Base-by-base conservation (phyloP, 1,284 basidiomycete genomes). In the Meripilus lineatus region DNA sequence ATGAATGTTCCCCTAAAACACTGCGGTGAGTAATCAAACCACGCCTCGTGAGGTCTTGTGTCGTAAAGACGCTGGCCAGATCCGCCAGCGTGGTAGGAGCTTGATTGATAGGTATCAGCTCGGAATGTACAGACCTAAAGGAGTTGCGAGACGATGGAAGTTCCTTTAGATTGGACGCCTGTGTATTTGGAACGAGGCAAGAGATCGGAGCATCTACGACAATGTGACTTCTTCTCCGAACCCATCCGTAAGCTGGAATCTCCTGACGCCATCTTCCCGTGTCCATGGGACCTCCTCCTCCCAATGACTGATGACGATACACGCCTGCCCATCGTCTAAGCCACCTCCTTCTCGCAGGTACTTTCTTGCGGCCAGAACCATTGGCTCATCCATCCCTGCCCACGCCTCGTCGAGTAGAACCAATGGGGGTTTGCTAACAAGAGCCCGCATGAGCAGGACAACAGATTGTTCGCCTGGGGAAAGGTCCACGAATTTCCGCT, bases 391-490 rank as follows among this genome's bases (percentile, higher is more conserved):
- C 88, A 96, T 93, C 23, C 92, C 93, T 23, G 87, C 81, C 76
- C 89, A 92, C 10, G 85, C 88, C 61, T 97, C 93, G 57, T 97
- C 93, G 28, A 96, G 67, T 10, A 96, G 70, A 8, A 96, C 69
- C 28, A 97, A 57, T 34, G 73, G 74, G 1, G 89, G 78, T 32
- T 62, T 70, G 37, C 72, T 75, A 0, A 93, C 89, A 23, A 95
- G 68, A 14, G 93, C 89, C 10, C 93, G 79, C 72, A 94, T 81
- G 38, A 96, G 72, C 23, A 96, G 66, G 11, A 90, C 78, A 25
- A 93, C 64, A 30, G 81, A 75, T 64, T 94, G 92, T 59, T 88
- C 85, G 0, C 84, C 83, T 0, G 78, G 71, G 0, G 81, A 70
- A 5, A 91, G 70, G 26, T 73, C 71, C 0, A 75, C 70, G 55